Percentiles rank a stretch among this genome's conserved stretches.
phyloP scores from a whole-genome alignment of 768 basidiomycete species.

The Paxillus rubicundulus region DNA sequence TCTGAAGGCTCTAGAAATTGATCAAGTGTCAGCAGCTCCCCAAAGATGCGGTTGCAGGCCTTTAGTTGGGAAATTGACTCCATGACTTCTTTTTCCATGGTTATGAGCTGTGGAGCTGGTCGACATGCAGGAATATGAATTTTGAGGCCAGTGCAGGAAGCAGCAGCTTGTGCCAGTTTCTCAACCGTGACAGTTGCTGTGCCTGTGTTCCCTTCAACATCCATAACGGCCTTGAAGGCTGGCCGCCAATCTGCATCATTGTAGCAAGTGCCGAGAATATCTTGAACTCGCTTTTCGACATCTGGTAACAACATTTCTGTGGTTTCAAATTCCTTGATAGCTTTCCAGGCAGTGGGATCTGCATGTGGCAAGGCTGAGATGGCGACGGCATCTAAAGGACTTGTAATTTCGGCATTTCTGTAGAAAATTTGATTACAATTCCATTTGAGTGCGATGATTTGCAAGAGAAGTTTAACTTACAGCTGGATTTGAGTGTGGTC shows the following conservation, averaged over 20 bases:
- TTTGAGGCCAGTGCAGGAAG: background rate
- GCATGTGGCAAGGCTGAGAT: background rate
- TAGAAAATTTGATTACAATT: no score
- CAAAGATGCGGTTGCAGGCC: background rate
- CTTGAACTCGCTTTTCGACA: slow-evolving; percentile 7
- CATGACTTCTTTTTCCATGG: slow-evolving; percentile 8
- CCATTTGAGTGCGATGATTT: slow-evolving; percentile 16
- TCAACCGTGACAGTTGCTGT: background rate
- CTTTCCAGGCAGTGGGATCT: slow-evolving; percentile 1
- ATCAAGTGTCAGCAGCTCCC: no score
- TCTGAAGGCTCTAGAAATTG: no score
- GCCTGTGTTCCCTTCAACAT: slow-evolving; percentile 1
- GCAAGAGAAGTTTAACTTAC: slow-evolving; percentile 17
- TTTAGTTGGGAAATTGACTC: slow-evolving; percentile 11
- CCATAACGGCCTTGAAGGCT: slow-evolving; percentile 6
- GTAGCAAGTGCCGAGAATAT: slow-evolving; percentile 7
- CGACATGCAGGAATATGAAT: background rate
- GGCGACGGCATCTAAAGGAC: background rate
- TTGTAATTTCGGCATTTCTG: no score
- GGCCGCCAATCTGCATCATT: background rate
- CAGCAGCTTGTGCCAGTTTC: background rate
- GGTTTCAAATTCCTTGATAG: slow-evolving; percentile 11
- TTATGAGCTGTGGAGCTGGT: background rate
- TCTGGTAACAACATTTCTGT: slow-evolving; percentile 12
- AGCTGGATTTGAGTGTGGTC: slow-evolving; percentile 28